These are phyloP conservation scores for Ceratocystis colombiana DNA, from an alignment of 2,329 filamentous ascomycete genomes.

Conservation along the genomic window DNA sequence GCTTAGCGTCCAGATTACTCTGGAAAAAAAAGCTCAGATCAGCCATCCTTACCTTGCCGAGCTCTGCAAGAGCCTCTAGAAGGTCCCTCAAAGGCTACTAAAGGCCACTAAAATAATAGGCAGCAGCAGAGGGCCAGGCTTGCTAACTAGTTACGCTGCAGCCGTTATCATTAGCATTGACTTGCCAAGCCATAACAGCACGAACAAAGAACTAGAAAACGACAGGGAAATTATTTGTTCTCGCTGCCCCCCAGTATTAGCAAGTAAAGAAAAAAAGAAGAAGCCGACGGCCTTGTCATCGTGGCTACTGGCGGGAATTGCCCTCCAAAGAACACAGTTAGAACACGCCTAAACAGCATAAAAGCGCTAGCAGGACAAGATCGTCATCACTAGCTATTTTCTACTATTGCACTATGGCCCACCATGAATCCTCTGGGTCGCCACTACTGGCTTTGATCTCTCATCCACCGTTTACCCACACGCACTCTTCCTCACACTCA, in stretches of 20 bases:
- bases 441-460: slow-evolving; percentile 28
- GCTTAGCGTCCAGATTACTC: not conserved
- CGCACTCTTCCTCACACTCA: slow-evolving; percentile 25
- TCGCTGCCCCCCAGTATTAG: not conserved
- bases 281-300: not conserved
- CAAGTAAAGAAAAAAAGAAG: not conserved
- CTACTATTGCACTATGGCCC: not conserved
- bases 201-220: no score
- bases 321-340: not conserved
- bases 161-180: not conserved
- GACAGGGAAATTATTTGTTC: no score
- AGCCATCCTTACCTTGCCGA: not conserved
- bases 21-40: slow-evolving; percentile 2
- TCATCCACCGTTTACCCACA: slow-evolving; percentile 36
- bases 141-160: not conserved
- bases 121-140: not conserved
- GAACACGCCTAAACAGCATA: not conserved
- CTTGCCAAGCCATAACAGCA: slow-evolving; percentile 1
- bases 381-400: not conserved
- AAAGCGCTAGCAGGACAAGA: not conserved
- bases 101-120: not conserved
- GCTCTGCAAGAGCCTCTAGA: not conserved
- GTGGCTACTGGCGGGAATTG: no score
- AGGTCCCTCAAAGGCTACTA: not conserved
- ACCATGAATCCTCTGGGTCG: slow-evolving; percentile 20